Conservation (phyloP, 2,329 filamentous ascomycete genomes). For the Mollisia scopiformis region DNA sequence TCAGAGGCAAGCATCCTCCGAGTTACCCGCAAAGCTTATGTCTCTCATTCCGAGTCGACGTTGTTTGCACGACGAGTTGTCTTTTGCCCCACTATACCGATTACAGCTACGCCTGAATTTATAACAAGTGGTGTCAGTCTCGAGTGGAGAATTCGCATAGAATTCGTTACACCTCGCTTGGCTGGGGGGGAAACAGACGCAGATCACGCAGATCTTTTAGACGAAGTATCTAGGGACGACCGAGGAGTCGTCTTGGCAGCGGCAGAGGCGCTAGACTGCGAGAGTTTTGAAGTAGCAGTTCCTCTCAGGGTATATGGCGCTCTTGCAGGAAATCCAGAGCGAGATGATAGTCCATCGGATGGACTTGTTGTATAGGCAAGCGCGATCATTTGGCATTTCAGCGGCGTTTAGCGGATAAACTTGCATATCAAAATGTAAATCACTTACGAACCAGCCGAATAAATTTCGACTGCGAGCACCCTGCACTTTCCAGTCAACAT, state of each 20-base stretch:
- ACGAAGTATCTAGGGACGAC: slow-evolving; percentile 79
- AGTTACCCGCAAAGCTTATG: slow-evolving; percentile 82
- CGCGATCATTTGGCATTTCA: background rate
- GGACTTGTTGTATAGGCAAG: slow-evolving; percentile 34
- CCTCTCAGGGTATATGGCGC: slow-evolving; percentile 80
- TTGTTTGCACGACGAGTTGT: slow-evolving; percentile 79
- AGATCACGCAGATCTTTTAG: slow-evolving; percentile 59
- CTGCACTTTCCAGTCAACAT: background rate
- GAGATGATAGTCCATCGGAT: slow-evolving; percentile 25
- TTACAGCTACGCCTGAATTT: slow-evolving; percentile 85
- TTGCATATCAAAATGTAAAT: background rate
- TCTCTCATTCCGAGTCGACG: slow-evolving; percentile 77
- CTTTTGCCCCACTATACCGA: slow-evolving; percentile 83
- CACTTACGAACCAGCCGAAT: background rate
- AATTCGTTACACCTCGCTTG: slow-evolving; percentile 82
- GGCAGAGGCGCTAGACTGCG: slow-evolving; percentile 76
- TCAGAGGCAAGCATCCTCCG: slow-evolving; percentile 85
- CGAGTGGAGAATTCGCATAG: slow-evolving; percentile 86
- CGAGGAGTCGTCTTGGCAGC: slow-evolving; percentile 77
- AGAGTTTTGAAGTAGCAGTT: slow-evolving; percentile 89
- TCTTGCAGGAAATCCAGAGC: slow-evolving; percentile 29
- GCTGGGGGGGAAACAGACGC: slow-evolving; percentile 40
- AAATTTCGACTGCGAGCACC: background rate
- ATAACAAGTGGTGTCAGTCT: slow-evolving; percentile 86
- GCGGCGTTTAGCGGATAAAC: slow-evolving; percentile 1